Evolutionary conservation across 768 basidiomycete genomes (phyloP), one percentile per base, ranked within the genome.

Genomic region (Amanita muscaria): DNA sequence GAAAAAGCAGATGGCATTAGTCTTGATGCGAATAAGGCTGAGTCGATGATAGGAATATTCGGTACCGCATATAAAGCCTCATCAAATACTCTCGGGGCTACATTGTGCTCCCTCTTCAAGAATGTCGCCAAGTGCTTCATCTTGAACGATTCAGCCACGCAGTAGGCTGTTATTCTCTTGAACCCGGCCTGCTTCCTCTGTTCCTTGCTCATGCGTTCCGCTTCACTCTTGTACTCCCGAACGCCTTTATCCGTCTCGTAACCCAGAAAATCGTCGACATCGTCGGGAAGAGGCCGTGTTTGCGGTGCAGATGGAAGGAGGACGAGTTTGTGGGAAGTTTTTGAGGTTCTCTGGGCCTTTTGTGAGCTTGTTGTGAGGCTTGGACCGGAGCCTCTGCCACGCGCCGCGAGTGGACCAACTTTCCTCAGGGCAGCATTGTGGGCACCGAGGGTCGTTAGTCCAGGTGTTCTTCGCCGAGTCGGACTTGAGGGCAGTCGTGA

Each of bases 71-170:
- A 96, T 49, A 94, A 63, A 0, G 91, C 92, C 64, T 97, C 93
- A 59, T 96, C 93, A 52, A 89, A 97, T 1, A 89, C 74, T 48
- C 93, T 71, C 1, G 82, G 89, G 8, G 65, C 71, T 9, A 93
- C 91, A 44, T 92, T 94, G 59, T 97, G 93, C 57, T 97, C 93
- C 41, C 93, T 70, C 63, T 93, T 94, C 58, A 96, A 58, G 56
- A 92, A 94, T 2, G 82, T 79, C 9, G 83, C 80, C 16, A 96
- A 64, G 0, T 86, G 64, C 60, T 89, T 92, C 76, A 88, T 83
- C 57, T 80, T 80, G 61, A 93, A 82, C 5, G 75, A 76, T 53
- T 93, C 90, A 5, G 88, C 87, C 5, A 91, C 71, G 51, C 85
- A 93, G 60, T 93, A 97, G 3, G 89, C 90, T 0, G 92, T 91